These are phyloP conservation scores for Cladorrhinum sp. DNA, from an alignment of 2,329 filamentous ascomycete species.

Conservation along the genomic window DNA sequence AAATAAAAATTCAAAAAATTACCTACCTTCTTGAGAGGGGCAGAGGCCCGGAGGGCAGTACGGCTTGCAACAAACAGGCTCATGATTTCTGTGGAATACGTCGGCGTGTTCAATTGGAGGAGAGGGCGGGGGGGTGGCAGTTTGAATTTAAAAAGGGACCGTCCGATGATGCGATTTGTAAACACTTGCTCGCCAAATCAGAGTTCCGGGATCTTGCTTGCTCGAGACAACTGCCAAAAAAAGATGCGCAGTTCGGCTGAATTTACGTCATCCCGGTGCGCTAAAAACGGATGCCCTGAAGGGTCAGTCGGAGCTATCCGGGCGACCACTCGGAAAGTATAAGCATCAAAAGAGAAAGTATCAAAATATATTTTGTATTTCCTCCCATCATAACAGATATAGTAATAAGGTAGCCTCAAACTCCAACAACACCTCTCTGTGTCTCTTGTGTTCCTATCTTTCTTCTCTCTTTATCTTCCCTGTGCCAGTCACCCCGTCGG, in stretches of 20 bases:
- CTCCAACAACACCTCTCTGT: not conserved
- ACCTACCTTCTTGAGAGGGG: conserved; percentile 58
- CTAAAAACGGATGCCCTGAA: not conserved
- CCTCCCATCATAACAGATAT: not conserved
- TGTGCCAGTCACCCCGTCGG: too few relatives aligned
- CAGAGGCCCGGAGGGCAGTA: conserved; percentile 60
- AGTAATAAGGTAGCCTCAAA: not conserved
- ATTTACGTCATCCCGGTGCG: conserved; percentile 8
- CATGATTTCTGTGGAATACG: conserved; percentile 11
- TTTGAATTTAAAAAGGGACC: not conserved
- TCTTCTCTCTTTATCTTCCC: not conserved
- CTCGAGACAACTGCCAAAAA: not conserved
- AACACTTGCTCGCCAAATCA: conserved; percentile 7
- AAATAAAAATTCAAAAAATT: conserved; percentile 41
- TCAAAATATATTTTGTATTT: not conserved
- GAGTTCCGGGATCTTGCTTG: conserved; percentile 12
- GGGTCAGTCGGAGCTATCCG: not conserved
- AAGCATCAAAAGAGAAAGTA: not conserved
- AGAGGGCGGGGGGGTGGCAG: conserved; percentile 1
- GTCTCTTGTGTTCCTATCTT: not conserved
- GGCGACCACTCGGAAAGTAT: not conserved
- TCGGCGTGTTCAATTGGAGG: conserved; percentile 10
- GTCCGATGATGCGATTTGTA: conserved; percentile 14
- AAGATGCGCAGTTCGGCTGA: not conserved
- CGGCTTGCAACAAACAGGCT: conserved; percentile 65